These are phyloP conservation scores for Aspergillus ostianus DNA, from an alignment of 495 filamentous ascomycete species.

Conservation along the genomic window DNA sequence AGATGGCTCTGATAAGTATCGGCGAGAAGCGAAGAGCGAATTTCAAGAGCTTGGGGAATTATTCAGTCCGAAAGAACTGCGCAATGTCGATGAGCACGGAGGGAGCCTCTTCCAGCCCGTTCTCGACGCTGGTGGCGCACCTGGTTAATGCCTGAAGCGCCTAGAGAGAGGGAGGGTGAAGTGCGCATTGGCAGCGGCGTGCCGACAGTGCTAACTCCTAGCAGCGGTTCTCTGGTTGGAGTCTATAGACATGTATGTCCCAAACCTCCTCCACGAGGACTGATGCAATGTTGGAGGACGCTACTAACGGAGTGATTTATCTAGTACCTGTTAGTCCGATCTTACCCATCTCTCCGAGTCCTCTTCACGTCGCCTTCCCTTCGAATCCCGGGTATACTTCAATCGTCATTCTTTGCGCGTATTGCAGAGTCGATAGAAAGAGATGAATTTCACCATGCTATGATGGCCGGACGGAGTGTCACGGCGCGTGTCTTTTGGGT, in stretches of 20 bases:
- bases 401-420: conserved; percentile 56
- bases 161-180: too few relatives aligned
- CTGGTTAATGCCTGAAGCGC: too few relatives aligned
- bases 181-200: too few relatives aligned
- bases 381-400: conserved; percentile 58
- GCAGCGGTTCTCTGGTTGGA: too few relatives aligned
- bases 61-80: conserved; percentile 55
- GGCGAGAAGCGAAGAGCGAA: conserved; percentile 23
- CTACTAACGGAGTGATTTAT: background rate
- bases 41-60: conserved; percentile 58
- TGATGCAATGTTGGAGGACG: too few relatives aligned
- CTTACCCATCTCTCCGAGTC: conserved; percentile 60
- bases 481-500: conserved; percentile 64
- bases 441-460: conserved; percentile 54
- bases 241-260: too few relatives aligned
- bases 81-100: conserved; percentile 40
- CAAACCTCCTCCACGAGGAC: too few relatives aligned
- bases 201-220: too few relatives aligned
- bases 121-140: background rate
- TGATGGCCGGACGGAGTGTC: conserved; percentile 58
- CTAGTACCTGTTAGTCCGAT: conserved; percentile 62
- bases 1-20: background rate
- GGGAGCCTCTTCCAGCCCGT: conserved; percentile 35
- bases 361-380: conserved; percentile 65
- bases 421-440: conserved; percentile 52